Evolutionary conservation across 1,284 basidiomycete genomes (phyloP).

Genomic region (Irpex sp.): DNA sequence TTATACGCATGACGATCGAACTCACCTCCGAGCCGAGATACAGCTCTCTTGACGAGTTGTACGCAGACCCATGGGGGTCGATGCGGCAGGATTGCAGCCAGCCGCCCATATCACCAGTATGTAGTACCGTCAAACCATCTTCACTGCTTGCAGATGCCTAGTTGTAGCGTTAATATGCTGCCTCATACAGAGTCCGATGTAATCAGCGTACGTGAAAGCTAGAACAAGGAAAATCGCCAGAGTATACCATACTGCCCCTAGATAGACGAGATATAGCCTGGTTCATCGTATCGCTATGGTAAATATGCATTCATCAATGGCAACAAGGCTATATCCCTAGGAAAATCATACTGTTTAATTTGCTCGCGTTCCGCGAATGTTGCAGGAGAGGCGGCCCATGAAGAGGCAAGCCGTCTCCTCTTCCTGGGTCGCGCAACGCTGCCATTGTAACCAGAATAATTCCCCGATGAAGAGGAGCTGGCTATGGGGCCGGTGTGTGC

Average conservation of each 20-base stretch:
- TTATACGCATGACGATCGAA: not conserved
- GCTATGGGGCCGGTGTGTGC: not conserved
- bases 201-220: not conserved
- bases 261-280: not conserved
- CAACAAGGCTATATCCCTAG: too few relatives aligned
- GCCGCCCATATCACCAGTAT: conserved; percentile 18
- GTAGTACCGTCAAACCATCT: not conserved
- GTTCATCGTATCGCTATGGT: not conserved
- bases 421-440: not conserved
- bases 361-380: not conserved
- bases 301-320: too few relatives aligned
- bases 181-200: not conserved
- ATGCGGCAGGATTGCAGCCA: conserved; percentile 20
- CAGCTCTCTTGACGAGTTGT: conserved; percentile 14
- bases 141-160: not conserved
- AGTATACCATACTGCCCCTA: not conserved
- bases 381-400: not conserved
- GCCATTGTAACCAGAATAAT: not conserved
- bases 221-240: not conserved
- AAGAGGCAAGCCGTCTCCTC: not conserved
- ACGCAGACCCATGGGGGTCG: conserved; percentile 4
- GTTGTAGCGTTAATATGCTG: not conserved
- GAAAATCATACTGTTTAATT: not conserved
- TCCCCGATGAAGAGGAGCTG: not conserved
- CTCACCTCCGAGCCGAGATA: conserved; percentile 19